These are phyloP conservation scores for Ganoderma meredithae DNA, from an alignment of 1,284 basidiomycete genomes.

Conservation along the genomic window DNA sequence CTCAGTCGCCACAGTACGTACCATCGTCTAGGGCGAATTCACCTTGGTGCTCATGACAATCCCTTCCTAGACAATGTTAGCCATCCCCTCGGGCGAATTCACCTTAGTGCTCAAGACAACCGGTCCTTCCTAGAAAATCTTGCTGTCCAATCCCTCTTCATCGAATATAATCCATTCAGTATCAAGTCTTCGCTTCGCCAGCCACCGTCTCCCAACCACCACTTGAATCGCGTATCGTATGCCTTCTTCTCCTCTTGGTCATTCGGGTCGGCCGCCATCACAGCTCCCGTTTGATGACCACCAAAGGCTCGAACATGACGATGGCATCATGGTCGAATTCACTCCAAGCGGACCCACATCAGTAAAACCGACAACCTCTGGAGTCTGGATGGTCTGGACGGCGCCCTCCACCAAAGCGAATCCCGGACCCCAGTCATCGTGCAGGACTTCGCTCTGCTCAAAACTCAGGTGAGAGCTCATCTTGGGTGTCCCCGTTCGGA, in stretches of 20 bases:
- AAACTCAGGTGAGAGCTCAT: no score
- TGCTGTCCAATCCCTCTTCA: background rate
- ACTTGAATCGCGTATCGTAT: background rate
- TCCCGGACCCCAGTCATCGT: no score
- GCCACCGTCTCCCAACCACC: background rate
- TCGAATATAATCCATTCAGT: background rate
- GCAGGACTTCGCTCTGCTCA: no score
- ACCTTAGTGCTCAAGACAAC: background rate
- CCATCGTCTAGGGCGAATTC: conserved; percentile 9
- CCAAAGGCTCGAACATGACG: background rate
- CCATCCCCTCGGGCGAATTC: background rate
- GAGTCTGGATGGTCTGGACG: no score
- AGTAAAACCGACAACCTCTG: no score
- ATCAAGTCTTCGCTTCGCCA: background rate
- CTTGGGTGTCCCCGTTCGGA: no score
- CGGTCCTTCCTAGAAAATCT: background rate
- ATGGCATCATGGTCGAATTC: conserved; percentile 14
- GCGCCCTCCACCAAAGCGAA: no score
- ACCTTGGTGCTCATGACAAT: background rate
- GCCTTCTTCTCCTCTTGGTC: conserved; percentile 17
- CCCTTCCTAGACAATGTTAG: background rate
- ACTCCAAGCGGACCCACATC: background rate
- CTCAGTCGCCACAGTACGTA: conserved; percentile 4
- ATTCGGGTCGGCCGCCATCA: conserved; percentile 3
- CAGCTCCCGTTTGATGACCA: background rate